Conservation (phyloP, 768 basidiomycete genomes). For the Leccinum imitatum region DNA sequence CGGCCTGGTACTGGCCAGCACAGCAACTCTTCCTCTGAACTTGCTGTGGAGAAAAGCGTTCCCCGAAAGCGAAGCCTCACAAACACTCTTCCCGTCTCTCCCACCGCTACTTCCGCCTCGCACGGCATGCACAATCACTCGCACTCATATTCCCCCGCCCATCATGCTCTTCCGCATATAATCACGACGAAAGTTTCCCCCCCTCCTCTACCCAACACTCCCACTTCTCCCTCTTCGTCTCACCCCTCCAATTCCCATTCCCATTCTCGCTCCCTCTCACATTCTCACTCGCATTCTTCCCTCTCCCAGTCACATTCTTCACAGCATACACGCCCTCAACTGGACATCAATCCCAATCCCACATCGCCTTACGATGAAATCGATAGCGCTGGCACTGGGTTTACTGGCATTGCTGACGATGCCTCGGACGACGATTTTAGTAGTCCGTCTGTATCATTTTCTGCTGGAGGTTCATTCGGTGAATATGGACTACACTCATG, state of each 20-base stretch:
- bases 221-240: slow-evolving; percentile 25
- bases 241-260: slow-evolving; percentile 25
- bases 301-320: slow-evolving; percentile 20
- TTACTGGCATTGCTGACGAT: slow-evolving; percentile 22
- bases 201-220: slow-evolving; percentile 25
- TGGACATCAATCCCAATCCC: slow-evolving; percentile 31
- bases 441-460: slow-evolving; percentile 18
- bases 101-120: slow-evolving; percentile 1
- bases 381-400: slow-evolving; percentile 42
- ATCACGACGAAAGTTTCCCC: slow-evolving; percentile 34
- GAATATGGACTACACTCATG: neutral
- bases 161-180: slow-evolving; percentile 24
- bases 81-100: slow-evolving; percentile 38
- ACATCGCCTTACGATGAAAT: slow-evolving; percentile 56
- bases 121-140: slow-evolving; percentile 28
- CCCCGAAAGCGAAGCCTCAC: slow-evolving; percentile 70
- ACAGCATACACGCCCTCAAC: slow-evolving; percentile 19
- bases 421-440: slow-evolving; percentile 27
- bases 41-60: slow-evolving; percentile 47
- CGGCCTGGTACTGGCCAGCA: slow-evolving; percentile 41
- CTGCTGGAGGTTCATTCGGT: slow-evolving; percentile 12
- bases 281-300: slow-evolving; percentile 25
- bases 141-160: slow-evolving; percentile 24
- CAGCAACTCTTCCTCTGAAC: slow-evolving; percentile 47
- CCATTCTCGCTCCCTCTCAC: slow-evolving; percentile 18